Conservation (phyloP, 176 grass and related monocot species). For the Lolium perenne region DNA sequence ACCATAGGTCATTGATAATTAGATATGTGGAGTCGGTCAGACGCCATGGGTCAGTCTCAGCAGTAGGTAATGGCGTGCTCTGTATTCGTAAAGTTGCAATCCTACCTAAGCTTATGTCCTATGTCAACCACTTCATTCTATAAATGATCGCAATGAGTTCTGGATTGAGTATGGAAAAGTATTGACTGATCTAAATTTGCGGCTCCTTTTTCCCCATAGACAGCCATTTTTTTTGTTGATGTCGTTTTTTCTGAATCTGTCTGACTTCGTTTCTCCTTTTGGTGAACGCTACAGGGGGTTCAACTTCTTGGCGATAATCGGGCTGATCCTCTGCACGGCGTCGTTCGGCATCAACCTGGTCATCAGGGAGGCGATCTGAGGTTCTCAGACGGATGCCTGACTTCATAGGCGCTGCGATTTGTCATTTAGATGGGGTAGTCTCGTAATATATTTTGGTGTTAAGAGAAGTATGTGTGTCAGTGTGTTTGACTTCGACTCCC, state of each 20-base stretch:
- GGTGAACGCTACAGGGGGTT: constrained; percentile 52
- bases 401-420: background rate
- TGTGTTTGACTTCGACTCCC: background rate
- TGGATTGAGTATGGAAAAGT: background rate
- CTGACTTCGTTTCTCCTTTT: background rate
- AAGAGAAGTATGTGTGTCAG: background rate
- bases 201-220: background rate
- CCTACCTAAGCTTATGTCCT: background rate
- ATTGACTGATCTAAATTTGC: background rate
- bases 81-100: background rate
- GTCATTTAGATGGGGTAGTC: constrained; percentile 1
- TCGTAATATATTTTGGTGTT: background rate
- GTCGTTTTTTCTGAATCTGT: background rate
- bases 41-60: background rate
- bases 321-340: constrained; percentile 74
- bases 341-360: constrained; percentile 86
- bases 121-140: background rate
- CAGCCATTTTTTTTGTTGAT: background rate
- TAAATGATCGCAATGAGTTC: background rate
- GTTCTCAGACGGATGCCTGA: background rate
- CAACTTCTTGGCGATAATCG: constrained; percentile 73
- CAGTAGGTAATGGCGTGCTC: background rate
- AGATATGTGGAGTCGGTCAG: background rate
- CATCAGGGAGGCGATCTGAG: constrained; percentile 57
- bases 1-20: background rate